A percentile compares a stretch with the other conserved stretches of the same genome.
phyloP scores from a whole-genome alignment of 768 basidiomycete species.

The Naganishia friedmannii region DNA sequence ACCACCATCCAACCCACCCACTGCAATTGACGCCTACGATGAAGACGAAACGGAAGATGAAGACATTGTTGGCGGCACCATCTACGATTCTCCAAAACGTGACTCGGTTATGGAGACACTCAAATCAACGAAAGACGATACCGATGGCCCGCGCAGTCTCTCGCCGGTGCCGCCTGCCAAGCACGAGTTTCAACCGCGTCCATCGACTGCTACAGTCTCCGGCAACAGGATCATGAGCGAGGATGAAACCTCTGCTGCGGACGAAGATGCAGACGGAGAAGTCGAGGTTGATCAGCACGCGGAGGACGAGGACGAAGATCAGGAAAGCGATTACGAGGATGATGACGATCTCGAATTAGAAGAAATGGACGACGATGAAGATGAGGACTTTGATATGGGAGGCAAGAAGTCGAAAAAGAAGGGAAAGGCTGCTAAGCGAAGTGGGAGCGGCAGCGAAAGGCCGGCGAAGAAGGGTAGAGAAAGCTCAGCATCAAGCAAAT shows the following conservation, averaged over 20 bases:
- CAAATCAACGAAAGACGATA: not conserved
- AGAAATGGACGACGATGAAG: constrained; percentile 32
- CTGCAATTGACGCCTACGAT: not conserved
- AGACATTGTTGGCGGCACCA: constrained; percentile 19
- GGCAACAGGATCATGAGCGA: constrained; percentile 21
- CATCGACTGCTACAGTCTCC: not conserved
- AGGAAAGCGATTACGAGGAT: constrained; percentile 12
- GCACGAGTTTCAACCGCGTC: not conserved
- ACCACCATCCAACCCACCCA: not conserved
- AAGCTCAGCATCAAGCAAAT: constrained; percentile 4
- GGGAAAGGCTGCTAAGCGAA: constrained; percentile 1
- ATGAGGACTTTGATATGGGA: constrained; percentile 28
- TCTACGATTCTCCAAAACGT: constrained; percentile 20
- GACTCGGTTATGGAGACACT: not conserved
- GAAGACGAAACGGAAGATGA: constrained; percentile 25
- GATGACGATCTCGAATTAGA: constrained; percentile 32
- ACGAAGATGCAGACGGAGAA: constrained; percentile 13
- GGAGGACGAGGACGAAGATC: constrained; percentile 15
- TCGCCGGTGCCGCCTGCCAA: constrained; percentile 13
- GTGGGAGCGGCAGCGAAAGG: not conserved
- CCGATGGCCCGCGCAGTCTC: not conserved
- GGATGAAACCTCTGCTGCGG: not conserved
- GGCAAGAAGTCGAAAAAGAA: constrained; percentile 25
- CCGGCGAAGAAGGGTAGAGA: constrained; percentile 3
- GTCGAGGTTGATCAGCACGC: constrained; percentile 8